Evolutionary conservation across 192 early-diverging fungal species (phyloP).

Genomic region (Coemansia sp.): DNA sequence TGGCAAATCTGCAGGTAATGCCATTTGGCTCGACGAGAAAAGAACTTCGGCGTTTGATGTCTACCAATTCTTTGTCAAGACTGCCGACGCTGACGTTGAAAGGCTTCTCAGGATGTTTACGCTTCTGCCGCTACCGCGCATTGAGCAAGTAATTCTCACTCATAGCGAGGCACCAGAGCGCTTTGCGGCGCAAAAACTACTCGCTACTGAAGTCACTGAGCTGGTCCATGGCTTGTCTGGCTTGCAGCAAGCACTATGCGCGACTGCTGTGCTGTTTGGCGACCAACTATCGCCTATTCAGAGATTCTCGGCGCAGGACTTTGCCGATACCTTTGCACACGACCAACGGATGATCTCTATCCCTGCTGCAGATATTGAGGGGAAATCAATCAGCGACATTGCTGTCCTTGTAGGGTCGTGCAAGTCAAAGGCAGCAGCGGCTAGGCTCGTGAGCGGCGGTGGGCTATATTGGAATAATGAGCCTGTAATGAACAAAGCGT

Average conservation of each 20-base stretch:
- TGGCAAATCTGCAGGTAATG: conserved; percentile 96
- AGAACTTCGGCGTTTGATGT: conserved; percentile 86
- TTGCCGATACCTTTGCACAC: conserved; percentile 73
- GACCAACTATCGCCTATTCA: conserved; percentile 39
- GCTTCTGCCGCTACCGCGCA: conserved; percentile 65
- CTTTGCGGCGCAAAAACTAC: conserved; percentile 72
- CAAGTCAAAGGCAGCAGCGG: conserved; percentile 75
- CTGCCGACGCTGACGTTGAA: conserved; percentile 78
- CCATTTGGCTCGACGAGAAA: conserved; percentile 86
- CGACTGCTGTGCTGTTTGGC: conserved; percentile 78
- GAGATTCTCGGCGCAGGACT: conserved; percentile 42
- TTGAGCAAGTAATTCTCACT: conserved; percentile 62
- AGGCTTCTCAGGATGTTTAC: conserved; percentile 82
- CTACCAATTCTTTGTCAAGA: conserved; percentile 93
- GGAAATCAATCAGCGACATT: conserved; percentile 62
- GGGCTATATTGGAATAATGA: conserved; percentile 73
- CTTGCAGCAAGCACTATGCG: conserved; percentile 67
- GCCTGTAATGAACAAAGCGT: conserved; percentile 31
- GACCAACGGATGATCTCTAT: conserved; percentile 65
- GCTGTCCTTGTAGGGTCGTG: conserved; percentile 64
- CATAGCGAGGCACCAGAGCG: conserved; percentile 70
- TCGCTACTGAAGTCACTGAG: conserved; percentile 86
- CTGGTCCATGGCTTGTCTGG: conserved; percentile 83
- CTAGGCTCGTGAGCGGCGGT: conserved; percentile 73
- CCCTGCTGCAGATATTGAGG: conserved; percentile 41